phyloP scores from a whole-genome alignment of 805 yeast species.

The Lipomyces yamadae region DNA sequence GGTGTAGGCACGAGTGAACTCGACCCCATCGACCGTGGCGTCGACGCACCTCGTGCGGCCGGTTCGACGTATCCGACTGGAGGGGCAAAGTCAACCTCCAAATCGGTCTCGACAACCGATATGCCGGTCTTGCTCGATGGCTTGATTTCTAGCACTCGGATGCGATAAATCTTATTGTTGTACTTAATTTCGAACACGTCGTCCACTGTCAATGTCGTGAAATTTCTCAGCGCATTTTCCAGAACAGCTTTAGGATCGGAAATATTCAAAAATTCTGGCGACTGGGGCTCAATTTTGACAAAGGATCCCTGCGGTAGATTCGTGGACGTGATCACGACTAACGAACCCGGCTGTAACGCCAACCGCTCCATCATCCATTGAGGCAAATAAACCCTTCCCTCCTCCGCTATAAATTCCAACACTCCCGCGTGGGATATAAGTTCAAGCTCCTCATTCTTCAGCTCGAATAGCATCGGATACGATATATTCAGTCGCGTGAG shows the following conservation, averaged over 20 bases:
- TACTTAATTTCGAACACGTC: constrained; percentile 86
- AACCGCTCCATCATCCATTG: constrained; percentile 94
- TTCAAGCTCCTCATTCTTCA: constrained; percentile 67
- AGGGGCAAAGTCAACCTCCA: constrained; percentile 97
- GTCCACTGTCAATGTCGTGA: constrained; percentile 80
- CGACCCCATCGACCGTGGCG: constrained; percentile 7
- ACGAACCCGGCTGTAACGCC: constrained; percentile 73
- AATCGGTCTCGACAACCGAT: constrained; percentile 95
- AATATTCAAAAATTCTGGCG: constrained; percentile 88
- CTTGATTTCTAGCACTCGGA: constrained; percentile 83
- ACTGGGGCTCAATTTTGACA: constrained; percentile 94
- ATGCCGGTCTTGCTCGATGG: constrained; percentile 66
- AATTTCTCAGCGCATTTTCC: constrained; percentile 88
- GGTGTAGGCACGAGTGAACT: constrained; percentile 31
- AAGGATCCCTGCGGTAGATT: constrained; percentile 85
- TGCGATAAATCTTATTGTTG: constrained; percentile 76
- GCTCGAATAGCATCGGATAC: constrained; percentile 93
- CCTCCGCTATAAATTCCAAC: constrained; percentile 94
- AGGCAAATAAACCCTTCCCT: constrained; percentile 92
- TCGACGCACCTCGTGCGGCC: not conserved
- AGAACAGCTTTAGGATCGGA: constrained; percentile 95
- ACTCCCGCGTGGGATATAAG: constrained; percentile 87
- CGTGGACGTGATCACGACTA: constrained; percentile 69
- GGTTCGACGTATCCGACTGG: constrained; percentile 95
- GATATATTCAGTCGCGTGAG: constrained; percentile 88